Percentiles rank a stretch among this genome's conserved stretches.
Conservation (phyloP, 768 basidiomycete species). For the Sarcodon sp. region DNA sequence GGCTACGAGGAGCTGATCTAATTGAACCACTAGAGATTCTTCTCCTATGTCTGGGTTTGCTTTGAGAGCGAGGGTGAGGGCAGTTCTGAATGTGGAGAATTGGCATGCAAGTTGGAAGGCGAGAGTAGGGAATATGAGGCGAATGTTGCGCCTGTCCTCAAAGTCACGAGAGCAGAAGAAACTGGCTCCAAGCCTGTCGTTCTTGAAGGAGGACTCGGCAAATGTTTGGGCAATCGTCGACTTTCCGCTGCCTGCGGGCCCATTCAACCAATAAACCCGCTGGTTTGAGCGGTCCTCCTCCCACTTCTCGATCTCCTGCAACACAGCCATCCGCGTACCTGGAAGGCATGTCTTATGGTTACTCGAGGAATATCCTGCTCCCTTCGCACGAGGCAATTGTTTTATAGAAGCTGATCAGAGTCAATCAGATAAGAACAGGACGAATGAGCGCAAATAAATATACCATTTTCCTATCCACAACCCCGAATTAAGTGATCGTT, state of each 20-base stretch:
- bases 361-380: background rate
- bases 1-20: slow-evolving; percentile 5
- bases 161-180: slow-evolving; percentile 18
- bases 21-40: background rate
- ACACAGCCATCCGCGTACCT: background rate
- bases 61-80: background rate
- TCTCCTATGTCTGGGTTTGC: background rate
- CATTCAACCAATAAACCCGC: slow-evolving; percentile 17
- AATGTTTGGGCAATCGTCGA: slow-evolving; percentile 23
- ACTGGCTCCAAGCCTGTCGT: slow-evolving; percentile 16
- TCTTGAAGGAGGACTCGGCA: slow-evolving; percentile 10
- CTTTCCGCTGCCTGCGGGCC: slow-evolving; percentile 24
- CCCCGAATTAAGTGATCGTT: too few species aligned
- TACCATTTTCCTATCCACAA: too few species aligned
- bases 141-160: slow-evolving; percentile 8
- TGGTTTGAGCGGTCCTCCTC: slow-evolving; percentile 4
- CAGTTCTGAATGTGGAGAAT: slow-evolving; percentile 3
- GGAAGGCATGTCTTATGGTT: background rate
- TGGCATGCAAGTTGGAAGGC: slow-evolving; percentile 15
- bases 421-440: too few species aligned
- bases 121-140: slow-evolving; percentile 19
- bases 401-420: background rate
- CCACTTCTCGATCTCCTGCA: slow-evolving; percentile 13
- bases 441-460: too few species aligned
- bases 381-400: background rate